phyloP scores from a whole-genome alignment of 169 alveolate genomes.

The Prorocentrum cordatum region DNA sequence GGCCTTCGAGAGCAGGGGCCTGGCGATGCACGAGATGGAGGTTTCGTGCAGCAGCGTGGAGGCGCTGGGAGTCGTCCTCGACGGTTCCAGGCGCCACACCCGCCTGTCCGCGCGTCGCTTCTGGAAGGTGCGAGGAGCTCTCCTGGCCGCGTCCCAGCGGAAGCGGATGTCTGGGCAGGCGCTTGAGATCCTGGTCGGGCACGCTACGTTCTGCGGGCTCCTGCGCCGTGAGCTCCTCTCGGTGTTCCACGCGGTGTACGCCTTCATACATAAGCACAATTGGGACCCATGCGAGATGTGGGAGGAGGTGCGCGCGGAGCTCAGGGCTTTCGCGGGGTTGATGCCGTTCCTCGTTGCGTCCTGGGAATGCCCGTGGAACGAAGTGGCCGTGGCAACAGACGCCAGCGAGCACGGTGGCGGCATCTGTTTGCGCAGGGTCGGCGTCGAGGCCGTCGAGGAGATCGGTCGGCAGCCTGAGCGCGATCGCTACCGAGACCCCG shows the following conservation, averaged over 20 bases:
- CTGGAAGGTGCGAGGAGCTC: not conserved
- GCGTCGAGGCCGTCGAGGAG: not conserved
- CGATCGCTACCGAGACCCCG: not conserved
- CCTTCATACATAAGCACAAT: not conserved
- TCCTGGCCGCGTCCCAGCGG: not conserved
- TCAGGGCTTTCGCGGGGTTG: not conserved
- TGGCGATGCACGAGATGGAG: not conserved
- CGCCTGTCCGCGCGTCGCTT: not conserved
- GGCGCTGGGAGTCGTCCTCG: not conserved
- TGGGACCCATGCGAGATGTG: not conserved
- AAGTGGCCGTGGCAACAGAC: not conserved
- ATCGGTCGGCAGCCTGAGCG: not conserved
- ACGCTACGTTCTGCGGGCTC: not conserved
- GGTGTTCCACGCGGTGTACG: not conserved
- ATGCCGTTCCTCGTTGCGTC: not conserved
- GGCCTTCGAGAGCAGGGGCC: not conserved
- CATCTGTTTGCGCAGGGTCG: not conserved
- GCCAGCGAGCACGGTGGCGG: constrained; percentile 8
- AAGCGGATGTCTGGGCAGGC: not conserved
- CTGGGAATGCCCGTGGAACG: not conserved
- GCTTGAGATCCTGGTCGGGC: not conserved
- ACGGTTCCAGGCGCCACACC: not conserved
- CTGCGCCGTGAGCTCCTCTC: not conserved
- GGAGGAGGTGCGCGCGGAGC: not conserved
- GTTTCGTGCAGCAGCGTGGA: not conserved